Base-by-base conservation (phyloP, 2,329 filamentous ascomycete species). In the Neoarthrinium moseri region DNA sequence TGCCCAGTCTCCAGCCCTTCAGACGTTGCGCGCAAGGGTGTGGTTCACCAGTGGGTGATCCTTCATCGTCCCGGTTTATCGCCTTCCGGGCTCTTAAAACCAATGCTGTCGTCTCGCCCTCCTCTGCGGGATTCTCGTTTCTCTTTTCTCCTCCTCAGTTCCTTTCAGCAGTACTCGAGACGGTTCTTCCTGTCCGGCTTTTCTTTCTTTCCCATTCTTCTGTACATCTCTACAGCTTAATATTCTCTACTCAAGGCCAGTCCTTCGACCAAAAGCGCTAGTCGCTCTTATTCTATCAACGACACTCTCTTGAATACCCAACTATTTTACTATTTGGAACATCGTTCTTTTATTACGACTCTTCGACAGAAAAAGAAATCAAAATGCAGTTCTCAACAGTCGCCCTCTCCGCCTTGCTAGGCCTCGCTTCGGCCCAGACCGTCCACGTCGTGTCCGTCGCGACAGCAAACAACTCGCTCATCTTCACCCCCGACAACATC, bases 371-470 rank as follows among this genome's bases (percentile, higher is more conserved):
- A 43, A 53, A 51, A 52, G 36, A 39, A 49, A 53, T 33, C 67
- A 78, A 70, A 51, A 83, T 82, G 79, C 71, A 75, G 50, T 74
- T 78, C 67, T 64, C 71, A 51, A 67, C 71, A 50, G 56, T 77
- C 55, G 60, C 67, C 52, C 58, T 76, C 32, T 63, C 75, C 51
- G 69, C 75, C 56, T 66, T 82, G 39, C 53, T 74, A 60, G 67
- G 72, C 60, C 47, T 71, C 49, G 73, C 71, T 32, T 50, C 56
- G 22, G 61, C 60, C 2, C 60, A 64, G 48, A 62, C 46, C 33
- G 76, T 83, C 29, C 83, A 87, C 57, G 79, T 85, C 48, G 80
- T 90, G 45, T 77, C 80, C 51, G 87, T 91, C 47, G 78, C 79
- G 51, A 65, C 69, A 20, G 67, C 73, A 51, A 79, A 78, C 59